Base-by-base conservation (phyloP, 2,329 filamentous ascomycete species). In the Pestalotiopsis fici region DNA sequence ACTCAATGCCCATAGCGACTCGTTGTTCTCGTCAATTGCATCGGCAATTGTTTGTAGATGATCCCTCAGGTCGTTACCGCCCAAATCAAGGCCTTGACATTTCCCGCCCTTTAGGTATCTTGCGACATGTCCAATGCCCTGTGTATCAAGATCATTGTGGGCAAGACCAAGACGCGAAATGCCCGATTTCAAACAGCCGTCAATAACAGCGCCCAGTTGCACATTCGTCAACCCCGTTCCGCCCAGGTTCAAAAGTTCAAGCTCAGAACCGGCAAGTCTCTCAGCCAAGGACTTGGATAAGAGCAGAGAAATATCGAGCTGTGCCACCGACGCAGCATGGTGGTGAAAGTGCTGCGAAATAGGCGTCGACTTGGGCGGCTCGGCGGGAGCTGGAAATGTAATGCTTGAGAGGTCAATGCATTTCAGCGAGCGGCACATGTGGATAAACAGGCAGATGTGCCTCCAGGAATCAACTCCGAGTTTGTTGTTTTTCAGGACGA, bases 401-500 rank as follows among this genome's bases (percentile, higher is more conserved):
- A 97, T 91, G 74, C 93, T 91, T 0, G 95, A 97, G 31, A 98
- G 78, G 77, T 99, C 96, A 27, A 98, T 87, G 5, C 88, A 91
- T 78, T 94, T 95, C 66, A 99, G 84, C 1, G 94, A 94, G 69
- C 90, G 91, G 73, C 93, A 97, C 83, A 98, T 91, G 79, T 97
- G 93, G 64, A 97, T 85, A 77, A 98, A 99, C 6, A 97, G 83
- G 54, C 91, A 92, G 67, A 98, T 90, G 76, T 98, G 90, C 74
- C 91, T 94, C 96, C 96, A 99, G 18, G 95, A 96, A 70, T 97
- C 92, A 0, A 86, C 84, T 0, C 93, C 92, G 68, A 98, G 91
- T 74, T 94, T 95, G 76, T 98, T 98, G 80, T 97, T 94, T 80
- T 97, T 97, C 55, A 99, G 81, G 1, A 93, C 92, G 6, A 99